Evolutionary conservation across 192 early-diverging fungal species (phyloP).

Genomic region (Irineochytrium annulatum): DNA sequence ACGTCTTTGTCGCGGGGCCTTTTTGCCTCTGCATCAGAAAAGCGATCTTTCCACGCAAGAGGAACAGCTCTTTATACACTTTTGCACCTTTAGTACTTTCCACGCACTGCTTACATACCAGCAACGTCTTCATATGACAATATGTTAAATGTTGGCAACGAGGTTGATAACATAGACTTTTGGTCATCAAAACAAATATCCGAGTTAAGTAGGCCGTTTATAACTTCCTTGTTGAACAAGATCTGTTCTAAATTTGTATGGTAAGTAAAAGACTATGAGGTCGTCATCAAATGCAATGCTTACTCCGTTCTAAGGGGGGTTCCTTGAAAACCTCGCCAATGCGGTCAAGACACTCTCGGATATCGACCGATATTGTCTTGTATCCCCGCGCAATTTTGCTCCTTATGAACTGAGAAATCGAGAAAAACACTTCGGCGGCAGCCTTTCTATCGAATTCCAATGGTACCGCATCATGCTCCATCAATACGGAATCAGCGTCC

Average conservation of each 20-base stretch:
- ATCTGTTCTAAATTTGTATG: background rate
- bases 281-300: conserved; percentile 1
- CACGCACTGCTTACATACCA: too few relatives aligned
- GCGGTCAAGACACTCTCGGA: conserved; percentile 10
- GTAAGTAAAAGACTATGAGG: background rate
- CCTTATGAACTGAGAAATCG: conserved; percentile 1
- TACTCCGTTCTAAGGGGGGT: conserved; percentile 11
- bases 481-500: background rate
- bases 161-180: background rate
- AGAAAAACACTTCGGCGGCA: conserved; percentile 9
- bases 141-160: background rate
- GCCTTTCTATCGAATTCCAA: background rate
- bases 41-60: conserved; percentile 15
- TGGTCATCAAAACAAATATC: background rate
- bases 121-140: too few relatives aligned
- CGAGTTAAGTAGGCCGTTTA: background rate
- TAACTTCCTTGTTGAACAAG: background rate
- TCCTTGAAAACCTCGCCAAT: conserved; percentile 15
- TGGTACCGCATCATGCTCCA: conserved; percentile 7
- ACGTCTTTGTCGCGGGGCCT: background rate
- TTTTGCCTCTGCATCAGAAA: conserved; percentile 3
- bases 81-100: too few relatives aligned
- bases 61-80: conserved; percentile 12
- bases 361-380: conserved; percentile 6
- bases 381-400: background rate